Conservation (phyloP, 768 basidiomycete species). For the Leucogyrophana mollusca region DNA sequence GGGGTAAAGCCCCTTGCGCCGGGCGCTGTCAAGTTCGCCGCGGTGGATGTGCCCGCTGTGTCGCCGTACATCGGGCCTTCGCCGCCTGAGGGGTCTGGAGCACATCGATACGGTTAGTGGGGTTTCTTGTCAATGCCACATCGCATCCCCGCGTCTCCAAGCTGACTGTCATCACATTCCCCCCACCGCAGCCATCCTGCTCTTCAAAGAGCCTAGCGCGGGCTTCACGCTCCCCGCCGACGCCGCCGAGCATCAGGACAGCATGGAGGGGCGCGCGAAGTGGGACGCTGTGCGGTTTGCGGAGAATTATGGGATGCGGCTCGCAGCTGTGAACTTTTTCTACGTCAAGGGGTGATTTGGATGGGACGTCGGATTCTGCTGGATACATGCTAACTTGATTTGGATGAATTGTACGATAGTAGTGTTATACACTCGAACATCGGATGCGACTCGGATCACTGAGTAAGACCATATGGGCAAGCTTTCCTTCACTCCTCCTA, state of each 20-base stretch:
- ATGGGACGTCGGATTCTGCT: no score
- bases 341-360: slow-evolving; percentile 38
- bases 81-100: slow-evolving; percentile 50
- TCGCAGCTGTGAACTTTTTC: slow-evolving; percentile 64
- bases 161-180: no score
- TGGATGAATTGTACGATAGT: no score
- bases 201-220: slow-evolving; percentile 57
- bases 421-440: no score
- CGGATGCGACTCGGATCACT: no score
- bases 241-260: slow-evolving; percentile 45
- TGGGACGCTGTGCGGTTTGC: slow-evolving; percentile 59
- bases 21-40: background rate
- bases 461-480: no score
- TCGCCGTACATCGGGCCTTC: slow-evolving; percentile 60
- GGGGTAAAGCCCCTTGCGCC: slow-evolving; percentile 31
- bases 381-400: no score
- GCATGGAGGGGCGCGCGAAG: slow-evolving; percentile 42
- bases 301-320: slow-evolving; percentile 45
- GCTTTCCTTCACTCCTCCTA: no score
- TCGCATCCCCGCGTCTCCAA: no score
- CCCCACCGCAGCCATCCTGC: slow-evolving; percentile 54
- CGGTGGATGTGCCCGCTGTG: background rate
- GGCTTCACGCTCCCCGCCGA: slow-evolving; percentile 40
- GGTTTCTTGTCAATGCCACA: no score
- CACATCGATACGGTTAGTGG: slow-evolving; percentile 67